These are phyloP conservation scores for Boletus pseudo-olivaceus DNA, from an alignment of 768 basidiomycete genomes.

Conservation along the genomic window DNA sequence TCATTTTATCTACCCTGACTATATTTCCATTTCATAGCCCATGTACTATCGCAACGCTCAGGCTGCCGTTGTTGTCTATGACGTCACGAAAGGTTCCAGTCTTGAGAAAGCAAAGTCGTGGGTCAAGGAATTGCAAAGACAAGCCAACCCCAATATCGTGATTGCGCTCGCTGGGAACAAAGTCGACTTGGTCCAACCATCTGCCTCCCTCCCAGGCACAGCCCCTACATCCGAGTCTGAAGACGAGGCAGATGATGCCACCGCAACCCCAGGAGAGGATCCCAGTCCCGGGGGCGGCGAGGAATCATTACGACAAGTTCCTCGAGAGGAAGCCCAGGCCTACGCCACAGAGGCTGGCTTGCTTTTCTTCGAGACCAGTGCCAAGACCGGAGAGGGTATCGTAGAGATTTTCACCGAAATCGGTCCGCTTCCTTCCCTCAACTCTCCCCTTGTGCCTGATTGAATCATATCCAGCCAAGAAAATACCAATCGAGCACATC, in stretches of 20 bases:
- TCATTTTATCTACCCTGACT: slow-evolving; percentile 4
- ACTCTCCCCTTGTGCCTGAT: not conserved
- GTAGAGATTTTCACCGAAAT: slow-evolving; percentile 98
- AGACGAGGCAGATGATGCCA: slow-evolving; percentile 92
- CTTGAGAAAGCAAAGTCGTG: slow-evolving; percentile 99
- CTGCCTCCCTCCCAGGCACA: slow-evolving; percentile 47
- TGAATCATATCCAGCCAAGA: slow-evolving; percentile 56
- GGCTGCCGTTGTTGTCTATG: slow-evolving; percentile 97
- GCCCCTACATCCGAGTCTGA: slow-evolving; percentile 65
- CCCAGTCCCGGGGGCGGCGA: slow-evolving; percentile 50
- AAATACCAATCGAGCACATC: slow-evolving; percentile 91
- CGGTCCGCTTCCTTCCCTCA: slow-evolving; percentile 48
- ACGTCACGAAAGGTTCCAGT: slow-evolving; percentile 92
- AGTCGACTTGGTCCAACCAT: slow-evolving; percentile 79
- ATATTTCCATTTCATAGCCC: slow-evolving; percentile 48
- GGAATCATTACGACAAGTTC: slow-evolving; percentile 83
- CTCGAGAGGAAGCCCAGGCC: slow-evolving; percentile 91
- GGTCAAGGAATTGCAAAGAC: slow-evolving; percentile 98
- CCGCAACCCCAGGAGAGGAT: slow-evolving; percentile 74
- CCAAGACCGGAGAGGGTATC: slow-evolving; percentile 94
- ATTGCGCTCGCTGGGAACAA: slow-evolving; percentile 99
- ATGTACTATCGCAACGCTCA: slow-evolving; percentile 99
- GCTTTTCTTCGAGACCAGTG: slow-evolving; percentile 96
- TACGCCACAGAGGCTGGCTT: slow-evolving; percentile 95
- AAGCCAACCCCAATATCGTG: slow-evolving; percentile 98